A percentile compares a stretch with the other conserved stretches of the same genome.
These are phyloP conservation scores for Heliamphora exappendiculata DNA, from an alignment of 148 eudicot genomes.

Conservation along the genomic window DNA sequence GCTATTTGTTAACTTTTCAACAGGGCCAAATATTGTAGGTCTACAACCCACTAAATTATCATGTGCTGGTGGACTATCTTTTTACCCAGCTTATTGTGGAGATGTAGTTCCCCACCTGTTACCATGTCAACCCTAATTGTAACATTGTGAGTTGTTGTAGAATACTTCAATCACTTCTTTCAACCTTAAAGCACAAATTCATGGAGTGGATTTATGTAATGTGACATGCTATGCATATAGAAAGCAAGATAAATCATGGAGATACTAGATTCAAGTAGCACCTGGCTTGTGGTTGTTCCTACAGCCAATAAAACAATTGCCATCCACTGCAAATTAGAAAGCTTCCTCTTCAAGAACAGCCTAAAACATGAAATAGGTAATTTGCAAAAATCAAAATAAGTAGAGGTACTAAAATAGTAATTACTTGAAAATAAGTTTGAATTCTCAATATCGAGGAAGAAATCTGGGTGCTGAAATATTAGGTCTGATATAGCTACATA, in stretches of 20 bases:
- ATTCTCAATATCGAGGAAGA: background rate
- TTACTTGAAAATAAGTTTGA: background rate
- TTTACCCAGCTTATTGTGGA: background rate
- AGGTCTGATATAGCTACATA: background rate
- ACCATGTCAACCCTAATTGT: background rate
- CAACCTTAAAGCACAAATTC: background rate
- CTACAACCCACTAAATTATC: background rate
- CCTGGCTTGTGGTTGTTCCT: constrained; percentile 99
- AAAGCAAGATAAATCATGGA: constrained; percentile 2
- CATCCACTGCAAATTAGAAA: constrained; percentile 96
- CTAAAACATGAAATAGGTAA: constrained; percentile 22
- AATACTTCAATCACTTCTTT: background rate
- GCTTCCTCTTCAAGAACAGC: constrained; percentile 79
- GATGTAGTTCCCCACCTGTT: background rate
- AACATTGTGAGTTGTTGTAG: background rate
- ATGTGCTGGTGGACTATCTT: background rate
- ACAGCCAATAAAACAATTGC: constrained; percentile 79
- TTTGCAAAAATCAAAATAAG: background rate
- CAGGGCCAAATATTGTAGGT: background rate
- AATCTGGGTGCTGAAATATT: background rate
- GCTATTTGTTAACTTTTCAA: background rate
- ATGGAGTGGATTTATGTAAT: background rate
- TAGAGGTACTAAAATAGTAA: background rate
- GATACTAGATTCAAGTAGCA: constrained; percentile 13
- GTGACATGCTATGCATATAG: background rate